Evolutionary conservation across 345 rosid genomes (phyloP), one percentile per base, ranked within the genome.

Genomic region (Viola odorata): DNA sequence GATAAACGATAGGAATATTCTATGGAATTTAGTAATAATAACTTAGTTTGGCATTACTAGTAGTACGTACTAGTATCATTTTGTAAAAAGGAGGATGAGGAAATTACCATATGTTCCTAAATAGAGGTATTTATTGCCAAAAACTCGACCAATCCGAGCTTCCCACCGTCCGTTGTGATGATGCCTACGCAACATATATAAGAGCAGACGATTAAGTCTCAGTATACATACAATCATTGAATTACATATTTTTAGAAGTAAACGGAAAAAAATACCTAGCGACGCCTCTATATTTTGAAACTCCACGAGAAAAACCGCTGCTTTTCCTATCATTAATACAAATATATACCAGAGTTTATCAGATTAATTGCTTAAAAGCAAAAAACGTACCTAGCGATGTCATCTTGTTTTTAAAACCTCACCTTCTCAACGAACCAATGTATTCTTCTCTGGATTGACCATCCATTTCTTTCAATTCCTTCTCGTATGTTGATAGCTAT

Each of bases 271-370:
- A 14, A n/a, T 84, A 92, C 98, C 96, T 87, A 15, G 99, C 96
- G 6, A 92, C 97, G 4, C 97, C 99, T 84, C 97, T 76, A 40
- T 85, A 94, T 71, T 94, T 94, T 12, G 97, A 89, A 50, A 87
- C 95, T 23, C 96, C 96, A 5, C 95, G 94, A 53, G 97, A 89
- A 67, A 92, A 92, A 38, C 97, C 97, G 69, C 87, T 94, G 66
- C 96, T 89, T 77, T 89, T 94, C 66, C 97, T 94, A 59, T 53
- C n/a, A n/a, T n/a, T n/a, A 57, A 60, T 68, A 23, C 16, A 39
- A 60, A 60, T 5, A 6, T 4, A 14, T 0, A 3, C 5, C 39
- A 12, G 7, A 68, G 9, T 41, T 8, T 39, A 41, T 39, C 10
- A 61, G 12, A 3, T 37, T 10, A 23, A 23, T 45, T 13, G 7